Evolutionary conservation across 2,329 filamentous ascomycete genomes (phyloP), one percentile per base, ranked within the genome.

Genomic region (Ceratocystis lukuohia): DNA sequence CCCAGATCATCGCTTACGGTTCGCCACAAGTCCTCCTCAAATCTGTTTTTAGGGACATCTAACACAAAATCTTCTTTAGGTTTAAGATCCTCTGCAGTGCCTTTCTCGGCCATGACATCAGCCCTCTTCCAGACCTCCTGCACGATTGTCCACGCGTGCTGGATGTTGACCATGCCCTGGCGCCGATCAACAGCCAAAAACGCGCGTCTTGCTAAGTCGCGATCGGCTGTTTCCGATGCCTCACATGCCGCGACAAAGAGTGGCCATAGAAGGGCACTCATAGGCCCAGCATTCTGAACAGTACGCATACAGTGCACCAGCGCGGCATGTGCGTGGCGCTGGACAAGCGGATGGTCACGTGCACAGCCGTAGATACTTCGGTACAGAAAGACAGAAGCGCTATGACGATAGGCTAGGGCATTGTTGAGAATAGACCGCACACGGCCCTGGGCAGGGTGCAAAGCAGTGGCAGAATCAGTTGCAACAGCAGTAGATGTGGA

Each of bases 81-180:
- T 28, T 57, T 12, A 17, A 28, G 53, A 4, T 28, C 20, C 2
- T 30, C 28, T 57, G 53, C 53, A 30, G 12, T 5, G 53, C 41
- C 33, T 5, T 68, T 30, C 70, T 50, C 65, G n/a, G 41, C 69
- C 6, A 69, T 72, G 68, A 68, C 71, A 67, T 85, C 82, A 0
- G 78, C 78, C 66, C 82, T 76, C 66, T 77, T 77, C 83, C 84
- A 87, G 8, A 87, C 80, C 71, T 86, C 84, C 69, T 81, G 77
- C 2, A 85, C 80, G 45, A 87, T 81, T 12, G 77, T 77, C 82
- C 83, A 85, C 2, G 83, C 81, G 68, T 82, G 77, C 69, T 79
- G 79, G 67, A 87, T 86, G 70, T 87, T 88, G 20, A 79, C 80
- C 84, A 87, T 87, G 22, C 84, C 84, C 72, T 87, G 85, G 20